phyloP scores from a whole-genome alignment of 768 basidiomycete species.

The Tulasnella sp. region DNA sequence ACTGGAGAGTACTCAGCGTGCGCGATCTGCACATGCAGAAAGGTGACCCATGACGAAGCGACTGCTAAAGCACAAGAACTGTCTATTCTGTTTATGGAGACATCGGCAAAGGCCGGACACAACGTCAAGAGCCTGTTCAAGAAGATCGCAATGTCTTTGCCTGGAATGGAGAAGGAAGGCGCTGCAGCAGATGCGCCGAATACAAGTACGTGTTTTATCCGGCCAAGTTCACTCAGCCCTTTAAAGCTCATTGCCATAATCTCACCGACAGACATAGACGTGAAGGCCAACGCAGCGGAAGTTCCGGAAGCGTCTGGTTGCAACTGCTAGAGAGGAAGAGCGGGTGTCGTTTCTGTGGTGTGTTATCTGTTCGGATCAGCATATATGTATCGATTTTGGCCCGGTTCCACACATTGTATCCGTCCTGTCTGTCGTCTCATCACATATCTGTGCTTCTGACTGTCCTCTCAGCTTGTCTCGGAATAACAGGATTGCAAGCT shows the following conservation, averaged over 20 bases:
- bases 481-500: too few species aligned
- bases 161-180: conserved; percentile 83
- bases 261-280: conserved; percentile 88
- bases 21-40: conserved; percentile 46
- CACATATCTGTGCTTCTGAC: too few species aligned
- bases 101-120: conserved; percentile 97
- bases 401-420: too few species aligned
- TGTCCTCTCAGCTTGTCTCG: too few species aligned
- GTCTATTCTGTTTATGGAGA: conserved; percentile 98
- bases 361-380: too few species aligned
- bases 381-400: too few species aligned
- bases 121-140: conserved; percentile 99
- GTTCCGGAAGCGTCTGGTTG: conserved; percentile 83
- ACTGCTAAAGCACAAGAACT: conserved; percentile 83
- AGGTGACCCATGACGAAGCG: conserved; percentile 98
- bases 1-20: background rate
- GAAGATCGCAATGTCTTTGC: conserved; percentile 97
- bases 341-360: too few species aligned
- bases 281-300: conserved; percentile 58
- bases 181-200: conserved; percentile 17
- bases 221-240: too few species aligned
- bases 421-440: too few species aligned
- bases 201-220: background rate
- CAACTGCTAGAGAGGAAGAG: conserved; percentile 40
- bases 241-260: background rate